Evolutionary conservation across 495 filamentous ascomycete genomes (phyloP).

Genomic region (Penicillium herquei): DNA sequence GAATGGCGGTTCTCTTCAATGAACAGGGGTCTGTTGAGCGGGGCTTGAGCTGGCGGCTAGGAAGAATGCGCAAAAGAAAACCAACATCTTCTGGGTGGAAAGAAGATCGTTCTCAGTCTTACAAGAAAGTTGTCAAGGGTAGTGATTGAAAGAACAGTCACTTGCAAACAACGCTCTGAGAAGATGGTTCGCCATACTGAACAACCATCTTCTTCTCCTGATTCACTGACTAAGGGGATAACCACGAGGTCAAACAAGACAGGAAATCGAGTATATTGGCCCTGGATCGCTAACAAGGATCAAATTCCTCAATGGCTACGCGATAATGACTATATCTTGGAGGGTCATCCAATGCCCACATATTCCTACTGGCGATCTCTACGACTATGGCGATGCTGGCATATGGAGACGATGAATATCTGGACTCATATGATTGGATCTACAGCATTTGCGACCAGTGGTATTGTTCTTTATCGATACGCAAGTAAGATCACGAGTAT

Average conservation of each 20-base stretch:
- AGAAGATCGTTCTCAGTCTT: no score
- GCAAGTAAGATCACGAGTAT: not conserved
- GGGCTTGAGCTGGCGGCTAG: no score
- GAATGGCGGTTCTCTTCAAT: no score
- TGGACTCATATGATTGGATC: slow-evolving; percentile 16
- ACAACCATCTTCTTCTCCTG: no score
- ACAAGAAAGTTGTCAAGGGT: no score
- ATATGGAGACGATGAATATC: slow-evolving; percentile 20
- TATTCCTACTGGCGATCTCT: slow-evolving; percentile 14
- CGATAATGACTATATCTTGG: slow-evolving; percentile 19
- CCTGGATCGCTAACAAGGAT: slow-evolving; percentile 9
- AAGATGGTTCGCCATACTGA: no score
- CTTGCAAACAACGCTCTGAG: no score
- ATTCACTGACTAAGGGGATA: no score
- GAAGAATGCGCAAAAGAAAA: no score
- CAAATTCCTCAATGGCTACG: slow-evolving; percentile 13
- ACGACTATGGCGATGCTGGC: slow-evolving; percentile 16
- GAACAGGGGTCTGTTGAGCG: no score
- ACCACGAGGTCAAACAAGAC: not conserved
- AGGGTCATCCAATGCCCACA: slow-evolving; percentile 17
- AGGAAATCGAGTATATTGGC: slow-evolving; percentile 5
- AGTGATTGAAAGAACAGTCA: no score
- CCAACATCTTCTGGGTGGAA: no score
- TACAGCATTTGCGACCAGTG: slow-evolving; percentile 5
- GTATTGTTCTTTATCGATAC: not conserved